Conservation (phyloP, 192 early-diverging fungal genomes). For the Gigaspora rosea region DNA sequence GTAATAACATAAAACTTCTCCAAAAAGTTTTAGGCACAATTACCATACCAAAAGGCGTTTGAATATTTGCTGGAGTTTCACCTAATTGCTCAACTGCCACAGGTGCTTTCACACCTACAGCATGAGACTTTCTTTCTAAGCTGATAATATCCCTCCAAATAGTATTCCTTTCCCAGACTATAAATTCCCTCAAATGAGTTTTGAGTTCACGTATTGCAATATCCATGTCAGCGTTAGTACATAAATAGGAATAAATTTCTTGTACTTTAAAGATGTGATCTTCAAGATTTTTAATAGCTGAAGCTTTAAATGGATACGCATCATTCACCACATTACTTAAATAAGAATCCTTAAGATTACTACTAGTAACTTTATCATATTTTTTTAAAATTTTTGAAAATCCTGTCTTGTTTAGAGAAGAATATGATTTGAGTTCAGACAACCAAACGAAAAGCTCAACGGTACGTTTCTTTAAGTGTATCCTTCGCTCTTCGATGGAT, state of each 20-base stretch:
- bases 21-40: conserved; percentile 50
- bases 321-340: conserved; percentile 63
- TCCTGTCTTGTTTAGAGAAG: conserved; percentile 86
- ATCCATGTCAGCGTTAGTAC: conserved; percentile 60
- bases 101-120: conserved; percentile 60
- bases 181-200: conserved; percentile 80
- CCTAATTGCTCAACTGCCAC: neutral
- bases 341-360: conserved; percentile 71
- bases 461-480: conserved; percentile 47
- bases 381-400: conserved; percentile 97
- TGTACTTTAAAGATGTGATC: conserved; percentile 62
- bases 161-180: conserved; percentile 96
- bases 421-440: conserved; percentile 85
- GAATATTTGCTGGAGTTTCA: conserved; percentile 36
- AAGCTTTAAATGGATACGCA: conserved; percentile 69
- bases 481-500: conserved; percentile 42
- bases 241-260: conserved; percentile 66
- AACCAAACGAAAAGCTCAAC: conserved; percentile 83
- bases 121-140: conserved; percentile 76
- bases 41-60: conserved; percentile 55
- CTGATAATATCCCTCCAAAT: conserved; percentile 98
- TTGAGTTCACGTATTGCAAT: conserved; percentile 75
- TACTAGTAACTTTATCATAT: conserved; percentile 91
- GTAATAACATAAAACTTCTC: conserved; percentile 42
- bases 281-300: conserved; percentile 64